A percentile compares a stretch with the other conserved stretches of the same genome.
Conservation (phyloP, 768 basidiomycete species). For the Leccinum subgranulosum region DNA sequence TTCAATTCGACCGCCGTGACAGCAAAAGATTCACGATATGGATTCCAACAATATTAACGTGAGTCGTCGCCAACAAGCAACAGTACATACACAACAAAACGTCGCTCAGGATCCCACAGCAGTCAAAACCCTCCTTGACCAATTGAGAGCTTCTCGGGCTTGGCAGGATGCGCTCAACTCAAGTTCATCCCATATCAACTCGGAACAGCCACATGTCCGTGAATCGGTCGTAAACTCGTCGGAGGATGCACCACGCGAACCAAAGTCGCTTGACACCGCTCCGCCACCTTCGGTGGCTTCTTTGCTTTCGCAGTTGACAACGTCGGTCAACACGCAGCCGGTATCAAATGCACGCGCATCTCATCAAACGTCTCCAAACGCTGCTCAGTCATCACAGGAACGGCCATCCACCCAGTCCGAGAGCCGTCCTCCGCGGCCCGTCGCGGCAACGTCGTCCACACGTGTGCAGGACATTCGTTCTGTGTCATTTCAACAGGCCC, state of each 20-base stretch:
- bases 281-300: conserved; percentile 51
- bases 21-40: conserved; percentile 27
- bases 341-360: conserved; percentile 3
- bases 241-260: conserved; percentile 5
- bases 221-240: conserved; percentile 4
- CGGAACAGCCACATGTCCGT: conserved; percentile 4
- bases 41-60: conserved; percentile 57
- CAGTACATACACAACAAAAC: background rate
- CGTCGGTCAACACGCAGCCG: conserved; percentile 22
- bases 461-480: conserved; percentile 37
- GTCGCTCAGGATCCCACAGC: conserved; percentile 57
- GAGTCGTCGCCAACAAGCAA: conserved; percentile 10
- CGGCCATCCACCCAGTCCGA: conserved; percentile 6
- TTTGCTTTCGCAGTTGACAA: conserved; percentile 58
- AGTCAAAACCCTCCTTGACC: conserved; percentile 69
- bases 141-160: conserved; percentile 61
- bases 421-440: conserved; percentile 13
- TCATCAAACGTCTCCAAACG: conserved; percentile 7
- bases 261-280: background rate
- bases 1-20: background rate
- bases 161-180: conserved; percentile 52
- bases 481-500: conserved; percentile 65
- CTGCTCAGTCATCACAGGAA: conserved; percentile 14
- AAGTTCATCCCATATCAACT: background rate
- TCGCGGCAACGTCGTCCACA: conserved; percentile 3